phyloP scores from a whole-genome alignment of 2,329 filamentous ascomycete genomes.

The Ascochyta rabiei region DNA sequence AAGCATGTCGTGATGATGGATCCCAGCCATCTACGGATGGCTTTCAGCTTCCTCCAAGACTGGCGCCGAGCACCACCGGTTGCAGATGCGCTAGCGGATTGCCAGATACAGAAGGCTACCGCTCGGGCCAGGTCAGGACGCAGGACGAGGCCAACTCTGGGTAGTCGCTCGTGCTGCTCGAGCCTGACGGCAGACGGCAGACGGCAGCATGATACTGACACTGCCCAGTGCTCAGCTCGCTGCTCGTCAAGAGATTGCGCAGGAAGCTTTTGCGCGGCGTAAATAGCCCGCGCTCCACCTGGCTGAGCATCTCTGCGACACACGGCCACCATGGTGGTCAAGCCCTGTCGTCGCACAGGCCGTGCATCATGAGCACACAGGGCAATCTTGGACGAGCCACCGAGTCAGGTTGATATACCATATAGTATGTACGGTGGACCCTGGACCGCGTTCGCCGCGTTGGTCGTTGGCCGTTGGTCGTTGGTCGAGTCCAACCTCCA shows the following conservation, averaged over 20 bases:
- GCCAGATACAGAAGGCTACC: slow-evolving; percentile 30
- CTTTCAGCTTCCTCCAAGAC: slow-evolving; percentile 15
- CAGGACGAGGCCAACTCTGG: slow-evolving; percentile 25
- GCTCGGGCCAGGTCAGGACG: slow-evolving; percentile 37
- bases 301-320: slow-evolving; percentile 10
- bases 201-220: slow-evolving; percentile 21
- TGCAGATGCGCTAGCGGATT: slow-evolving; percentile 29
- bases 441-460: slow-evolving; percentile 26
- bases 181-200: slow-evolving; percentile 35
- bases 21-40: slow-evolving; percentile 7
- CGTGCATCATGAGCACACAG: slow-evolving; percentile 26
- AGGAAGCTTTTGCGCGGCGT: slow-evolving; percentile 8
- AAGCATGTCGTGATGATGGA: slow-evolving; percentile 13
- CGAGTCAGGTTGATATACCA: slow-evolving; percentile 17
- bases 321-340: slow-evolving; percentile 8
- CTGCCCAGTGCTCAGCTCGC: slow-evolving; percentile 16
- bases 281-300: slow-evolving; percentile 12
- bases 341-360: slow-evolving; percentile 17
- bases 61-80: slow-evolving; percentile 28
- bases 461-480: too few relatives aligned
- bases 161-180: slow-evolving; percentile 8
- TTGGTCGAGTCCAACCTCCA: slow-evolving; percentile 10
- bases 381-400: slow-evolving; percentile 26
- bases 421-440: slow-evolving; percentile 23
- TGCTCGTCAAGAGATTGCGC: slow-evolving; percentile 10